Evolutionary conservation across 345 rosid genomes (phyloP).

Genomic region (Boechera divaricarpa): DNA sequence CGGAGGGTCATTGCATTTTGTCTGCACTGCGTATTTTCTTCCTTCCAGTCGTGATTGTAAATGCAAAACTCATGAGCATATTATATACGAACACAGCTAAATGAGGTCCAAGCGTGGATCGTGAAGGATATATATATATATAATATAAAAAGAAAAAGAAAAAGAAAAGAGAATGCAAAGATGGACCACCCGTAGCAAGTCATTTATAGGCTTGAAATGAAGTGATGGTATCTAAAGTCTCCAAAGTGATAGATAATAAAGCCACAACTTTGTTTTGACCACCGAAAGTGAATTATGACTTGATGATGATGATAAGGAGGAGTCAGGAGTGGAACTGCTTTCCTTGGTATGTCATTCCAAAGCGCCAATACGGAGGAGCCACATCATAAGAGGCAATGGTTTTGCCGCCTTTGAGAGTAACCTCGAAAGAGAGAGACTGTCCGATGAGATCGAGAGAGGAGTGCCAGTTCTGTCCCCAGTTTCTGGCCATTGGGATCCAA

Average conservation of each 20-base stretch:
- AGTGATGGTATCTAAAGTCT: conserved; percentile 22
- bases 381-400: conserved; percentile 79
- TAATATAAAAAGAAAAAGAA: neutral
- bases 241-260: conserved; percentile 7
- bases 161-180: neutral
- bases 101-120: neutral
- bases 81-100: neutral
- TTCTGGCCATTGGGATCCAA: conserved; percentile 94
- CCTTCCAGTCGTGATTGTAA: conserved; percentile 16
- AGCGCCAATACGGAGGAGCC: conserved; percentile 83
- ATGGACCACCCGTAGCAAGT: neutral
- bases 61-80: conserved; percentile 18
- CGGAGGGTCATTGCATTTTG: neutral
- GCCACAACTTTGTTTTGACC: conserved; percentile 16
- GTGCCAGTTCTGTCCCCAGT: conserved; percentile 96
- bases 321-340: conserved; percentile 63
- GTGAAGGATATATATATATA: neutral
- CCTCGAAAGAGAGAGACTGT: conserved; percentile 91
- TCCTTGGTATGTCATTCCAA: conserved; percentile 84
- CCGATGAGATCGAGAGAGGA: conserved; percentile 69
- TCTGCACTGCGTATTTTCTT: conserved; percentile 7
- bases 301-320: conserved; percentile 14
- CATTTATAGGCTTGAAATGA: conserved; percentile 2
- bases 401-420: conserved; percentile 62
- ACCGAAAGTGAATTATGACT: conserved; percentile 32